These are phyloP conservation scores for Sclerospora graminicola DNA, from an alignment of 352 stramenopile species.

Conservation along the genomic window DNA sequence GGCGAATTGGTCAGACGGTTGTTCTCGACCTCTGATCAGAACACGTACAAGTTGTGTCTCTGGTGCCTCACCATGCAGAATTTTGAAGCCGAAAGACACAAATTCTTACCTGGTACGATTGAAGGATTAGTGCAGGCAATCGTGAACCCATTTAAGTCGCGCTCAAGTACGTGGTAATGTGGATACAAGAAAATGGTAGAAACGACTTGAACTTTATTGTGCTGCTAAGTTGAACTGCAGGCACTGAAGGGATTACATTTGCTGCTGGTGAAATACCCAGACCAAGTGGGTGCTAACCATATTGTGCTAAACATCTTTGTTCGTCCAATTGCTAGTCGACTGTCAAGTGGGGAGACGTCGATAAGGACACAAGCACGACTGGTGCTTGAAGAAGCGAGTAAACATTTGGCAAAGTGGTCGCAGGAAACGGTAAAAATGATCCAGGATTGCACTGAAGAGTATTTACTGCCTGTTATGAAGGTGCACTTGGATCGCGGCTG, in stretches of 20 bases:
- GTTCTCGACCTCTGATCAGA: constrained; percentile 41
- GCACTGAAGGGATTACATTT: constrained; percentile 48
- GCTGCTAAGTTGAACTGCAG: constrained; percentile 40
- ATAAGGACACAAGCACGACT: constrained; percentile 38
- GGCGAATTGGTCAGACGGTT: constrained; percentile 36
- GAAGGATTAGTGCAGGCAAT: constrained; percentile 57
- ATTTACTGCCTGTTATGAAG: constrained; percentile 48
- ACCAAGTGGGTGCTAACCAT: constrained; percentile 18
- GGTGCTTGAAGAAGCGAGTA: constrained; percentile 36
- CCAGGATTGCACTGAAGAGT: constrained; percentile 33
- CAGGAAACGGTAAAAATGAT: constrained; percentile 19
- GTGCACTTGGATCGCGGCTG: constrained; percentile 30
- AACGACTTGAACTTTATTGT: constrained; percentile 5
- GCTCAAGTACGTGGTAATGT: constrained; percentile 29
- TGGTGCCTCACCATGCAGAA: constrained; percentile 61
- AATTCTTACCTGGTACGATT: constrained; percentile 38
- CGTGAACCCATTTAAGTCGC: constrained; percentile 62
- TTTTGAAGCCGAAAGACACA: constrained; percentile 31
- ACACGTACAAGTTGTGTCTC: constrained; percentile 59
- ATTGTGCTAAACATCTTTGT: constrained; percentile 36
- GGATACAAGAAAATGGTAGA: neutral
- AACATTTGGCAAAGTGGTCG: constrained; percentile 25
- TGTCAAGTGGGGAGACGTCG: constrained; percentile 34
- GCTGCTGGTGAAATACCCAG: constrained; percentile 39
- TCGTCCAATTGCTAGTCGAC: constrained; percentile 38